Evolutionary conservation across 1,284 basidiomycete genomes (phyloP), one percentile per base, ranked within the genome.

Genomic region (Cystobasidiaceae sp.): DNA sequence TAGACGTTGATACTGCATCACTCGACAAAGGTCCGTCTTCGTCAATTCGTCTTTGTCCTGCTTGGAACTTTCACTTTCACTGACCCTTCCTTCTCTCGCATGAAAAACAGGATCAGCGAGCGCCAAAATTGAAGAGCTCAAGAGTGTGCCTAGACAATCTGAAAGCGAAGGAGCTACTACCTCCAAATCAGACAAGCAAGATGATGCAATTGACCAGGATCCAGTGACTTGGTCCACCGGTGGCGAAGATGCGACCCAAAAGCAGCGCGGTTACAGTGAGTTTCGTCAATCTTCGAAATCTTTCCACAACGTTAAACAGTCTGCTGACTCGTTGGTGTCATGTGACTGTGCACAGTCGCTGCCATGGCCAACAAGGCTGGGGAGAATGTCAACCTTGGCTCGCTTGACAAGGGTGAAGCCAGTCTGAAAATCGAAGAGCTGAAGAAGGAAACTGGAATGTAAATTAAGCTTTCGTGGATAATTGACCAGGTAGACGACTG

Each of bases 301-400:
- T 4, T 37, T 9, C 27, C 15, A 27, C 33, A 4, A 23, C 4
- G 37, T 25, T n/a, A n/a, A n/a, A n/a, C n/a, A n/a, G n/a, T n/a
- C 19, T 13, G 21, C 5, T 55, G 51, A 11, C 11, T 55, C 27
- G 19, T 30, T 49, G 23, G 17, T 39, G 34, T 32, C 17, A 23
- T 46, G 28, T 11, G 21, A 34, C 41, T 11, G 8, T 39, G 27
- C 7, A 44, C 19, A 63, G 61, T 64, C 44, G 61, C 51, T 28
- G 61, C 61, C 23, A 64, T 64, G 61, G 61, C 61, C 15, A 34
- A 64, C 21, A 64, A 56, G 43, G 61, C 61, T 11, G 61, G 52
- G 19, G 52, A 64, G 21, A 51, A 64, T 33, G 61, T 64, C 9
- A 56, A 48, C 43, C 19, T 64, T 1, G 61, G 51, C 9, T 19